Evolutionary conservation across 768 basidiomycete genomes (phyloP).

Genomic region (Hypholoma sublateritium): DNA sequence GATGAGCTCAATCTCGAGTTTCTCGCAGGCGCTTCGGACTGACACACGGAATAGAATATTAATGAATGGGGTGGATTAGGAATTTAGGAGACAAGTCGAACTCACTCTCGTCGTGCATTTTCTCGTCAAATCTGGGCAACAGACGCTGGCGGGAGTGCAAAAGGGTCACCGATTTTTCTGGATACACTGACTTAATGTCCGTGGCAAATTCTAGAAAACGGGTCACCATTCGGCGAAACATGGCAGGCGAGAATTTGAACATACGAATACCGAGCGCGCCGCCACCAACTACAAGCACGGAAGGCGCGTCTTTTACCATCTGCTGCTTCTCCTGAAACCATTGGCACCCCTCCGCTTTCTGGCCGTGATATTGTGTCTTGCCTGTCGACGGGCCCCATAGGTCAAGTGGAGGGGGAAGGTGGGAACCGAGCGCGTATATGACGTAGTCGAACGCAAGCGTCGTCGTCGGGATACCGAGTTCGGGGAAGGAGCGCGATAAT

Average conservation of each 20-base stretch:
- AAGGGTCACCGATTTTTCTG: conserved; percentile 52
- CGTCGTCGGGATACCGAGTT: conserved; percentile 35
- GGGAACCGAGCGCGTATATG: conserved; percentile 62
- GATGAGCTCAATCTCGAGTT: conserved; percentile 46
- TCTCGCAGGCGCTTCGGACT: conserved; percentile 40
- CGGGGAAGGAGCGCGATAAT: conserved; percentile 47
- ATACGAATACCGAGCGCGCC: conserved; percentile 73
- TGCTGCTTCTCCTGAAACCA: conserved; percentile 54
- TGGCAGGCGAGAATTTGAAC: conserved; percentile 19
- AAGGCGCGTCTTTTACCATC: conserved; percentile 43
- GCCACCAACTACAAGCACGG: conserved; percentile 67
- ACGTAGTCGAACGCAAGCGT: conserved; percentile 53
- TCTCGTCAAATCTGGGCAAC: conserved; percentile 51
- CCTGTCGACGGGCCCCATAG: conserved; percentile 41
- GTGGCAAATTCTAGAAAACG: conserved; percentile 53
- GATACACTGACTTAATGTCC: conserved; percentile 57
- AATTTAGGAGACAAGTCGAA: background rate
- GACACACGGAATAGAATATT: background rate
- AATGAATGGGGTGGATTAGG: background rate
- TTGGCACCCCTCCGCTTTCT: conserved; percentile 46
- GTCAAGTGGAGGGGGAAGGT: conserved; percentile 52
- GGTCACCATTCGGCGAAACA: background rate
- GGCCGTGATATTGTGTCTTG: conserved; percentile 33
- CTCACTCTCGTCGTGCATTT: conserved; percentile 53
- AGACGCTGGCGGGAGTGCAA: conserved; percentile 58